Base-by-base conservation (phyloP, 2,329 filamentous ascomycete species). In the Pseudogymnoascus sp. region DNA sequence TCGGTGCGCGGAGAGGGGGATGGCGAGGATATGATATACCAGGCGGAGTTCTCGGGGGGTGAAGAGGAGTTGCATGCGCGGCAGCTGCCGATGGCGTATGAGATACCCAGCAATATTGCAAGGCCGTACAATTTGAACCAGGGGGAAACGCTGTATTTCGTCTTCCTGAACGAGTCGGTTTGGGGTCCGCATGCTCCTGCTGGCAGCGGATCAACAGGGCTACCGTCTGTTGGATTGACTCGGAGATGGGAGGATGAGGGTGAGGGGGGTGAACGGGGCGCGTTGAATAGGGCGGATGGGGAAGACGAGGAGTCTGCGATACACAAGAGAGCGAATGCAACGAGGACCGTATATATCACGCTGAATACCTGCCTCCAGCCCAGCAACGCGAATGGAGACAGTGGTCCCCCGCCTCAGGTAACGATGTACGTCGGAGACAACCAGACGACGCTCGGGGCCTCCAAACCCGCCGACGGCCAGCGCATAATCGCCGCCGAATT, bases 321-420 rank as follows among this genome's bases (percentile, higher is more conserved):
- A 61, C 37, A 39, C 16, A 42, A 61, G 59, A 61, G 59, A 42
- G 59, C 59, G 29, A 64, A 31, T 26, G 64, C 36, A 26, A 65
- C 66, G 14, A 66, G 69, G 45, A 71, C 67, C 5, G 62, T 97
- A 2, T 97, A 89, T 74, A 81, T 99, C 62, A 92, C 92, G 1
- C 86, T 92, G 47, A 97, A 92, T 68, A 93, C 90, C 0, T 99
- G 95, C 75, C 75, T 84, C 26, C 91, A 96, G 70, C 95, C 93
- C 11, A 66, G 60, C 14, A 64, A 67, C 8, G 64, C 68, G n/a
- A 67, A 68, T 7, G 68, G 64, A 5, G 69, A 64, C 37, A 64
- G 61, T n/a, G 60, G 42, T 10, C 73, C 78, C 1, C 83, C 89
- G 11, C 88, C 89, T 1, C 92, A 96, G 70, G 81, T 97, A 61